A percentile compares a stretch with the other conserved stretches of the same genome.
Conservation (phyloP, 352 stramenopile genomes). For the Phytophthora cryptogea region DNA sequence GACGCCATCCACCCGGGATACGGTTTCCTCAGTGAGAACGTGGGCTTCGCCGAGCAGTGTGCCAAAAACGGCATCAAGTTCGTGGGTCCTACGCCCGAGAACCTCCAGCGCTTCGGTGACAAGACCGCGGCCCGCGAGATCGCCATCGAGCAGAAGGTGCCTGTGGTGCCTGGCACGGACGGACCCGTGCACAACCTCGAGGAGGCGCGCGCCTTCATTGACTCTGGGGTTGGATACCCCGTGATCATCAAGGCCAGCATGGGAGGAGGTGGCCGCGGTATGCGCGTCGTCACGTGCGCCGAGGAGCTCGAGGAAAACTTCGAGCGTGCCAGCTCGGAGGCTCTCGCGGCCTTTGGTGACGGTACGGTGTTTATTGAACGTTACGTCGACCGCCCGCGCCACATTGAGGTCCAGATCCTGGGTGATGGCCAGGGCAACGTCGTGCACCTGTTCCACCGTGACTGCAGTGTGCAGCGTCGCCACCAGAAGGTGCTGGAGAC, state of each 20-base stretch:
- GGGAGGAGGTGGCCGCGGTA: constrained; percentile 97
- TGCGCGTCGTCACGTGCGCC: constrained; percentile 90
- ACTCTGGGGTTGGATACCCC: constrained; percentile 91
- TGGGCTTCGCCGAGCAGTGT: constrained; percentile 93
- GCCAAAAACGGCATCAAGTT: constrained; percentile 94
- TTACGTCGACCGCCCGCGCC: constrained; percentile 95
- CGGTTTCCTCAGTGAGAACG: constrained; percentile 97
- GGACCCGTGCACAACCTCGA: constrained; percentile 88
- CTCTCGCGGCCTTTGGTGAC: constrained; percentile 93
- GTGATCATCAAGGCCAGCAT: constrained; percentile 99
- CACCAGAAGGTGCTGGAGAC: constrained; percentile 99
- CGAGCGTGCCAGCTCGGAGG: constrained; percentile 83
- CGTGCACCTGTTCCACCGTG: constrained; percentile 95
- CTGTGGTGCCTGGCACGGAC: constrained; percentile 90
- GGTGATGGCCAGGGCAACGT: constrained; percentile 95
- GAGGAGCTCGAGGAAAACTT: constrained; percentile 92
- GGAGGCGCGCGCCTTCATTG: constrained; percentile 91
- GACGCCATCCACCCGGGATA: constrained; percentile 98
- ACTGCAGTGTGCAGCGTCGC: constrained; percentile 98
- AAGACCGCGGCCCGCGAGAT: constrained; percentile 90
- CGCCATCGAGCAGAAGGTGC: constrained; percentile 89
- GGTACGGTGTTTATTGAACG: constrained; percentile 96
- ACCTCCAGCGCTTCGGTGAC: constrained; percentile 89
- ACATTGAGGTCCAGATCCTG: constrained; percentile 98
- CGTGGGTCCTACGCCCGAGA: constrained; percentile 94